Percentiles rank a stretch among this genome's conserved stretches.
Evolutionary conservation across 2,329 filamentous ascomycete species (phyloP).

Genomic region (Diaporthe sp.): DNA sequence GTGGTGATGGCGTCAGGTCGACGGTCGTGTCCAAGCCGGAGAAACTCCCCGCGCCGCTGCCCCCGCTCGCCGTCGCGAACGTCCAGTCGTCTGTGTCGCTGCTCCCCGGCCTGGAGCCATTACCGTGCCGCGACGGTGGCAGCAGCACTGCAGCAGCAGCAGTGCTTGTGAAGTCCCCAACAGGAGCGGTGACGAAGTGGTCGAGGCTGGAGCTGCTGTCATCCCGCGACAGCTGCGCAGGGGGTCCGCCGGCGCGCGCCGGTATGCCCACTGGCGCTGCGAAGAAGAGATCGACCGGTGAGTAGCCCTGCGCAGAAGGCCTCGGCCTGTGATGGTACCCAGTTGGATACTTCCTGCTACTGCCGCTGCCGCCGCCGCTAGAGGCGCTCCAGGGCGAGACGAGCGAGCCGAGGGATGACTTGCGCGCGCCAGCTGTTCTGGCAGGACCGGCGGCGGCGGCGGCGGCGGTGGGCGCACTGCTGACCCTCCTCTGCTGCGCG

Average conservation of each 20-base stretch:
- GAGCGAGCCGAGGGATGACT: slow-evolving; percentile 7
- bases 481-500: slow-evolving; percentile 11
- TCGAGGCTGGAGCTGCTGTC: slow-evolving; percentile 1
- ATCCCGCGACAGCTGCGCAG: neutral
- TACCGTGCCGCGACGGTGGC: neutral
- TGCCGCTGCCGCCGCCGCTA: neutral
- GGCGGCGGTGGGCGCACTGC: neutral
- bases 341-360: neutral
- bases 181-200: slow-evolving; percentile 15
- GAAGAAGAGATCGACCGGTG: slow-evolving; percentile 9
- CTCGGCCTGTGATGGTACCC: neutral
- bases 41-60: neutral
- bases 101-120: slow-evolving; percentile 13
- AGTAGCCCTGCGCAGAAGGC: slow-evolving; percentile 11
- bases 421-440: neutral
- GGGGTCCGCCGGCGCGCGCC: neutral
- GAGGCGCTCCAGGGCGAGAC: slow-evolving; percentile 7
- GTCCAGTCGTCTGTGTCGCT: slow-evolving; percentile 13
- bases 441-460: neutral
- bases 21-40: slow-evolving; percentile 13
- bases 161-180: neutral
- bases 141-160: neutral
- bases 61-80: slow-evolving; percentile 15
- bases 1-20: slow-evolving; percentile 16
- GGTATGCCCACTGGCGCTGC: slow-evolving; percentile 7